Base-by-base conservation (phyloP, 768 basidiomycete species). In the Gymnopilus dilepis region DNA sequence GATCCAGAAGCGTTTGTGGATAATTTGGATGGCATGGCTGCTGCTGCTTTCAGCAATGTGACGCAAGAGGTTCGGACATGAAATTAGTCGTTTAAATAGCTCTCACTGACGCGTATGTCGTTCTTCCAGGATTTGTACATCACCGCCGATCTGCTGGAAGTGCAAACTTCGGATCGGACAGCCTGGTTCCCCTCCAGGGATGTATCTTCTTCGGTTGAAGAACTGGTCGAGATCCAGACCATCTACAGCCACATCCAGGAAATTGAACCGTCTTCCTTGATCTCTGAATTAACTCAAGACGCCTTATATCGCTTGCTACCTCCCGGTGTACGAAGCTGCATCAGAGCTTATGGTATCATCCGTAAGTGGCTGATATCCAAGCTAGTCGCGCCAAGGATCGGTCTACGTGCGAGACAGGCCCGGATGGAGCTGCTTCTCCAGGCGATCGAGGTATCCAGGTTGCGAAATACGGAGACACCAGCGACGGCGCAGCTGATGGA, bases 291-390 rank as follows among this genome's bases (percentile, higher is more conserved):
- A 40, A 78, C 80, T 30, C 88, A 90, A 63, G 92, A 93, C 43
- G 81, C 81, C 1, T 71, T 93, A 5, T 91, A 93, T 65, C 87
- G 90, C 17, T 75, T 91, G 33, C 80, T 94, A 11, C 92, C 92
- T 13, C 89, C 92, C 1, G 83, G 86, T 24, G 78, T 94, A 22
- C 85, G 93, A 48, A 88, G 88, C 66, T 91, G 92, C 64, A 80
- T 93, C 61, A 84, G 91, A 17, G 91, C 91, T 0, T 91, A 90
- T 70, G 81, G 78, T 38, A 87, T 92, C 61, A 78, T 94, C 30
- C 87, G 91, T 28, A 92, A 89, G 74, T 95, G 92, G 92, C 73
- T 89, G 3, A 81, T 92, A 54, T 81, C 87, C 9, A 88, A 87
- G 72, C 77, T 95, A 22, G 84, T 88, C 2, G 82, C 86, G 0